Percentiles rank a stretch among this genome's conserved stretches.
phyloP scores from a whole-genome alignment of 768 basidiomycete genomes.

The Suillus luteus region DNA sequence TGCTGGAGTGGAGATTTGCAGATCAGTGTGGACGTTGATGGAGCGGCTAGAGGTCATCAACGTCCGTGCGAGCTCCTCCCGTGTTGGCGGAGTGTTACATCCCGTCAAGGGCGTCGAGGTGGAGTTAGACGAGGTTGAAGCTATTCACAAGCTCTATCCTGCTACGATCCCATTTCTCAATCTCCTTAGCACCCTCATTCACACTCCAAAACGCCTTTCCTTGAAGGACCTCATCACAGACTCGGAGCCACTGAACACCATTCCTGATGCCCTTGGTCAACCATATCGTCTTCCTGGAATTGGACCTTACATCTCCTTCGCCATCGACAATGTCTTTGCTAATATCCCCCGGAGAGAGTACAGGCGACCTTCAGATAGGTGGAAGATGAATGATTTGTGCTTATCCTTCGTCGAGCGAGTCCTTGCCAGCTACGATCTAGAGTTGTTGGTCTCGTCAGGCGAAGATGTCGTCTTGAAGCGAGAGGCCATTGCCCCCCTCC shows the following conservation, averaged over 20 bases:
- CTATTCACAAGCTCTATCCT: constrained; percentile 77
- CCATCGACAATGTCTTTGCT: constrained; percentile 86
- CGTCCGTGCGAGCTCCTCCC: constrained; percentile 48
- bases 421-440: constrained; percentile 79
- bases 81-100: constrained; percentile 38
- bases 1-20: constrained; percentile 77
- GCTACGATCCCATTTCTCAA: constrained; percentile 87
- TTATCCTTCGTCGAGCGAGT: constrained; percentile 84
- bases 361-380: constrained; percentile 71
- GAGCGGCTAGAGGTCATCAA: constrained; percentile 85
- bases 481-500: constrained; percentile 56
- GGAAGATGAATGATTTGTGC: constrained; percentile 85
- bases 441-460: constrained; percentile 59
- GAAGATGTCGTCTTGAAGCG: constrained; percentile 55
- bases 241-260: constrained; percentile 64
- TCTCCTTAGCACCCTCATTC: constrained; percentile 80
- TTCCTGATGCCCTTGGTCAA: constrained; percentile 79
- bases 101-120: constrained; percentile 79
- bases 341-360: constrained; percentile 78
- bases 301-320: constrained; percentile 80
- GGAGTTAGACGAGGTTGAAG: constrained; percentile 87
- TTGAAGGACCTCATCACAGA: constrained; percentile 60
- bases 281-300: constrained; percentile 81
- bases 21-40: constrained; percentile 81
- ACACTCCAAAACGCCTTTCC: constrained; percentile 74